These are phyloP conservation scores for Cutaneotrichosporon mucoides DNA, from an alignment of 1,284 basidiomycete genomes.

Conservation along the genomic window DNA sequence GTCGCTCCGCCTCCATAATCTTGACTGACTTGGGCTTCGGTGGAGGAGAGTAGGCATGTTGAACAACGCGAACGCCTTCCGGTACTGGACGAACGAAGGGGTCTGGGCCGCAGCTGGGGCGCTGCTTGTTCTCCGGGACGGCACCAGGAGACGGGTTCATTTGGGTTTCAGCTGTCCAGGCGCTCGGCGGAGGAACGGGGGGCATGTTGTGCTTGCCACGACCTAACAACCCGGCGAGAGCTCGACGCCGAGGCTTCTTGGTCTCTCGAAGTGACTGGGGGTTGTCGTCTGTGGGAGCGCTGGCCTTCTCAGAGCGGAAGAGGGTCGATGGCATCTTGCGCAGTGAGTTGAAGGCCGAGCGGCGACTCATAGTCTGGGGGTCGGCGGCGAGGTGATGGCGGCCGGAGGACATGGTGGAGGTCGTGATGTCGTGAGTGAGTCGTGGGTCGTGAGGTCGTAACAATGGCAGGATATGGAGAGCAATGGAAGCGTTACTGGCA, in stretches of 20 bases:
- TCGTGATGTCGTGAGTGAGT: not conserved
- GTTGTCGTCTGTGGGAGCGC: not conserved
- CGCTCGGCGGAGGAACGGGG: not conserved
- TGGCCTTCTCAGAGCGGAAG: slow-evolving; percentile 18
- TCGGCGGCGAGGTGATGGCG: not conserved
- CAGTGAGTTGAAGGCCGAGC: slow-evolving; percentile 22
- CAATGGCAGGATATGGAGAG: too few relatives aligned
- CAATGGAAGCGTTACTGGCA: too few relatives aligned
- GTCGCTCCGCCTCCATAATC: slow-evolving; percentile 15
- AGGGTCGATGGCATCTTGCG: slow-evolving; percentile 37
- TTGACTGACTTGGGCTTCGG: slow-evolving; percentile 16
- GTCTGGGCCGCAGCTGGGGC: slow-evolving; percentile 38
- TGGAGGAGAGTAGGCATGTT: slow-evolving; percentile 11
- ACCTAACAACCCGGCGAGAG: not conserved
- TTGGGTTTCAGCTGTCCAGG: not conserved
- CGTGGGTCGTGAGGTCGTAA: too few relatives aligned
- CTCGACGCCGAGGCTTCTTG: not conserved
- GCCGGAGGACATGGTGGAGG: not conserved
- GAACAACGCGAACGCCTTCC: too few relatives aligned
- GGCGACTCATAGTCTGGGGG: not conserved
- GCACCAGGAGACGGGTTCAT: not conserved
- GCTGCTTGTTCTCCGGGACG: slow-evolving; percentile 15
- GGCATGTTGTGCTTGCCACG: not conserved
- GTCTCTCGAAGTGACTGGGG: not conserved
- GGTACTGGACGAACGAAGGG: slow-evolving; percentile 26